phyloP scores from a whole-genome alignment of 257 asterid species.

The Handroanthus guayacan region DNA sequence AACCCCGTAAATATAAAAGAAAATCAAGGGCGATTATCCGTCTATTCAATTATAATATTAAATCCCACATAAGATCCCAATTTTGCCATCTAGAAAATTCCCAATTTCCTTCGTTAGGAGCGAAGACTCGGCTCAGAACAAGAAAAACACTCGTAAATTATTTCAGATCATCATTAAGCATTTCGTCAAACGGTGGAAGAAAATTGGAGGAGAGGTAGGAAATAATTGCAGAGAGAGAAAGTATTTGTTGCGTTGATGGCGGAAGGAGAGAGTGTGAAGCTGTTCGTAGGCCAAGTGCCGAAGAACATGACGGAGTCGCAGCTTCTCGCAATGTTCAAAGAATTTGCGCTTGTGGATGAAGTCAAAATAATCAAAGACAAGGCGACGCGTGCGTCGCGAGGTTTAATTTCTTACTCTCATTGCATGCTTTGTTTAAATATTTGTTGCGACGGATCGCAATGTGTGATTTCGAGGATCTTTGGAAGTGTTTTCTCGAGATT shows the following conservation, averaged over 20 bases:
- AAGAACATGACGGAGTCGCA: slow-evolving; percentile 86
- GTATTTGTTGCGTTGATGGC: slow-evolving; percentile 62
- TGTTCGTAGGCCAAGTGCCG: slow-evolving; percentile 98
- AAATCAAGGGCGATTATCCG: slow-evolving; percentile 34
- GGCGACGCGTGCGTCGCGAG: slow-evolving; percentile 92
- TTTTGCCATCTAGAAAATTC: slow-evolving; percentile 44
- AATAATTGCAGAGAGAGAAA: slow-evolving; percentile 38
- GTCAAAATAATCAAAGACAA: slow-evolving; percentile 94
- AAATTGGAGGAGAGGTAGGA: neutral
- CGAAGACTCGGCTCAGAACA: slow-evolving; percentile 47
- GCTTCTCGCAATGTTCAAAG: slow-evolving; percentile 69
- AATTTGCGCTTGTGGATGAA: slow-evolving; percentile 79
- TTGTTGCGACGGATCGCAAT: slow-evolving; percentile 43
- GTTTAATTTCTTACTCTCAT: slow-evolving; percentile 47
- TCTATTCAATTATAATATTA: slow-evolving; percentile 36
- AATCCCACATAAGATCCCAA: slow-evolving; percentile 47
- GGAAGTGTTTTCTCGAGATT: slow-evolving; percentile 14
- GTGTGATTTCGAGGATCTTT: slow-evolving; percentile 37
- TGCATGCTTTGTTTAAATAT: slow-evolving; percentile 42
- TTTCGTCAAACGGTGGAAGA: slow-evolving; percentile 24
- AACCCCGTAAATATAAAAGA: slow-evolving; percentile 36
- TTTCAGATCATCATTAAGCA: slow-evolving; percentile 37
- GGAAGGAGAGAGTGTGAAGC: slow-evolving; percentile 95
- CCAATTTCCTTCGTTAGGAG: slow-evolving; percentile 47
- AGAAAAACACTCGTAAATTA: slow-evolving; percentile 19